A percentile compares a stretch with the other conserved stretches of the same genome.
phyloP scores from a whole-genome alignment of 306 rosid species.

The Cucurbita argyrosperma region DNA sequence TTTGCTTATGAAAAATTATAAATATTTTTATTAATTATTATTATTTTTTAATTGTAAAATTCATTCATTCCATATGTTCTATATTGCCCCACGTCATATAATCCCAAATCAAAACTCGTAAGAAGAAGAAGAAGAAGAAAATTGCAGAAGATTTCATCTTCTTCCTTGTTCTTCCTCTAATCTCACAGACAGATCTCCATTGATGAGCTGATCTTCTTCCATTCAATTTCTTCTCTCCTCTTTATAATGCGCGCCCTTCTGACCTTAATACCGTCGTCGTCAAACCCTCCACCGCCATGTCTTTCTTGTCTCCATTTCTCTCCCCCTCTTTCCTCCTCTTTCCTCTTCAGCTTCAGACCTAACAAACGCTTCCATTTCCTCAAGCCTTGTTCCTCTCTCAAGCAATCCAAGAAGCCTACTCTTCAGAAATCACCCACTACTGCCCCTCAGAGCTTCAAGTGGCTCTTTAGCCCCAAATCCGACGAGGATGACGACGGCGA shows the following conservation, averaged over 20 bases:
- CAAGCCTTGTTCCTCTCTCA: conserved; percentile 63
- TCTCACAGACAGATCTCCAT: neutral
- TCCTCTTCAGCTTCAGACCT: conserved; percentile 36
- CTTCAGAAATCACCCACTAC: conserved; percentile 34
- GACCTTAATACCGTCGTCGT: conserved; percentile 19
- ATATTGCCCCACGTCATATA: neutral
- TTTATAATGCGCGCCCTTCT: conserved; percentile 52
- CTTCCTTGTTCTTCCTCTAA: neutral
- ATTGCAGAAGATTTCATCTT: neutral
- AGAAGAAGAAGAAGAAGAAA: neutral
- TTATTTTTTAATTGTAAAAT: neutral
- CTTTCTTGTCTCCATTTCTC: conserved; percentile 23
- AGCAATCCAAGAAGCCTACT: conserved; percentile 45
- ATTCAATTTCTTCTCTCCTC: neutral
- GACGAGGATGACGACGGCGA: conserved; percentile 15
- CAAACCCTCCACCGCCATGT: conserved; percentile 25
- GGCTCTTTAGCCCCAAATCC: conserved; percentile 40
- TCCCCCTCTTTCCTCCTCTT: conserved; percentile 17
- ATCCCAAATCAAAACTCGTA: neutral
- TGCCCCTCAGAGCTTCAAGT: conserved; percentile 39
- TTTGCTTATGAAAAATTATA: no score
- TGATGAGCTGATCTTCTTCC: neutral
- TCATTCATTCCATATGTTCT: neutral
- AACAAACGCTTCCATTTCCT: conserved; percentile 39
- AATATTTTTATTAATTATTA: no score